phyloP scores from a whole-genome alignment of 805 yeast genomes.

The Pichia insulana region DNA sequence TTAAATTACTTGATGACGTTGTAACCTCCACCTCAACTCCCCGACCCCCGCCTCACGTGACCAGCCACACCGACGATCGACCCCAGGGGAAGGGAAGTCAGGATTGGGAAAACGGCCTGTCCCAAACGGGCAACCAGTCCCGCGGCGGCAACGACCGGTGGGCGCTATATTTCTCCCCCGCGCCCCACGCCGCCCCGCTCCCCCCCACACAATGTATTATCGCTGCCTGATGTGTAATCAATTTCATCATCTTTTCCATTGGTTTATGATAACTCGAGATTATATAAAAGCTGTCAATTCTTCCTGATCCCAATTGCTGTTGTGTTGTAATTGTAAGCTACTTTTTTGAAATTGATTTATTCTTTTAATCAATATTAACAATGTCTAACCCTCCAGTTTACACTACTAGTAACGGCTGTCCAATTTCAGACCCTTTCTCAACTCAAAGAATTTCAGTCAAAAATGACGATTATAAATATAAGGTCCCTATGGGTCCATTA shows the following conservation, averaged over 20 bases:
- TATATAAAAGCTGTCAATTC: too few relatives aligned
- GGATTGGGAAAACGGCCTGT: neutral
- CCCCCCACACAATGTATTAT: too few relatives aligned
- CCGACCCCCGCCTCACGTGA: too few relatives aligned
- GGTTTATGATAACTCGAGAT: too few relatives aligned
- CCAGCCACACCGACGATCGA: too few relatives aligned
- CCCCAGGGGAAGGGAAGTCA: too few relatives aligned
- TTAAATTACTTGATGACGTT: too few relatives aligned
- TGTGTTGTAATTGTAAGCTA: neutral
- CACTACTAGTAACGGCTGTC: constrained; percentile 69
- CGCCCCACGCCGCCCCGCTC: too few relatives aligned
- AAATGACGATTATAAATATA: constrained; percentile 20
- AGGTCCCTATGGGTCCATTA: constrained; percentile 53
- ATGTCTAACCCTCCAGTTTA: constrained; percentile 44
- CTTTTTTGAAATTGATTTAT: too few relatives aligned
- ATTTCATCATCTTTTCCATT: too few relatives aligned
- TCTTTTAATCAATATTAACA: neutral
- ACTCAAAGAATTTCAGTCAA: constrained; percentile 66
- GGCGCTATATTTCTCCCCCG: neutral
- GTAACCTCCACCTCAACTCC: too few relatives aligned
- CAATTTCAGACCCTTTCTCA: constrained; percentile 68
- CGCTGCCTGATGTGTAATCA: too few relatives aligned
- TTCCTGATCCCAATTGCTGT: neutral
- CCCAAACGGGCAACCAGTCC: neutral
- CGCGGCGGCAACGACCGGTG: neutral